Evolutionary conservation across 1,139 yeast species (phyloP).

Genomic region (Diutina scorzettiae): DNA sequence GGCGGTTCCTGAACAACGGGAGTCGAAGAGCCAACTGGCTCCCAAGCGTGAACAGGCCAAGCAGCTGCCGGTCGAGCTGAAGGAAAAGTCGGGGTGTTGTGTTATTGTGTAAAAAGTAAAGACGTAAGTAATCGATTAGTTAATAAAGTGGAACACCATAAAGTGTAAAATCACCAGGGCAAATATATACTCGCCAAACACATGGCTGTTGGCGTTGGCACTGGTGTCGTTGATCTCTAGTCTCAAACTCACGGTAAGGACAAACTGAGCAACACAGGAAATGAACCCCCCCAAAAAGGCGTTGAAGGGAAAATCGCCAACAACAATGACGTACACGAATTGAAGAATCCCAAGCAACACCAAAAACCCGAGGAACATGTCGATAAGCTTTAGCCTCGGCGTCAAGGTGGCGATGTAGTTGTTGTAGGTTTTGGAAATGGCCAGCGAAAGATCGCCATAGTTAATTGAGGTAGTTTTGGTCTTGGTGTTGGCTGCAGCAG

Average conservation of each 20-base stretch:
- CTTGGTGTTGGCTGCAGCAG: not conserved
- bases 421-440: conserved; percentile 34
- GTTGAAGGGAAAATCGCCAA: conserved; percentile 92
- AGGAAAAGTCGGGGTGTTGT: conserved; percentile 36
- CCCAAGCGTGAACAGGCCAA: conserved; percentile 3
- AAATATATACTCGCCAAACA: conserved; percentile 80
- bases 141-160: conserved; percentile 82
- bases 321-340: conserved; percentile 59
- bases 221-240: conserved; percentile 35
- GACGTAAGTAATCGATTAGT: conserved; percentile 32
- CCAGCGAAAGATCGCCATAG: conserved; percentile 32
- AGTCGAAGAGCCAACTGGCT: not conserved
- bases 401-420: conserved; percentile 33
- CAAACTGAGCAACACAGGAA: conserved; percentile 92
- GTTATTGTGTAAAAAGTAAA: conserved; percentile 21
- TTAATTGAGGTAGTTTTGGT: not conserved
- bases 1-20: not conserved
- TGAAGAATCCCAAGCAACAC: conserved; percentile 69
- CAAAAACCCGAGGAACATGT: conserved; percentile 61
- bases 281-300: conserved; percentile 92
- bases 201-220: conserved; percentile 16
- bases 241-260: conserved; percentile 68
- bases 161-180: conserved; percentile 87
- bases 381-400: conserved; percentile 54
- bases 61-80: conserved; percentile 12